Conservation (phyloP, 75 land plant species). For the Cupressus sempervirens region DNA sequence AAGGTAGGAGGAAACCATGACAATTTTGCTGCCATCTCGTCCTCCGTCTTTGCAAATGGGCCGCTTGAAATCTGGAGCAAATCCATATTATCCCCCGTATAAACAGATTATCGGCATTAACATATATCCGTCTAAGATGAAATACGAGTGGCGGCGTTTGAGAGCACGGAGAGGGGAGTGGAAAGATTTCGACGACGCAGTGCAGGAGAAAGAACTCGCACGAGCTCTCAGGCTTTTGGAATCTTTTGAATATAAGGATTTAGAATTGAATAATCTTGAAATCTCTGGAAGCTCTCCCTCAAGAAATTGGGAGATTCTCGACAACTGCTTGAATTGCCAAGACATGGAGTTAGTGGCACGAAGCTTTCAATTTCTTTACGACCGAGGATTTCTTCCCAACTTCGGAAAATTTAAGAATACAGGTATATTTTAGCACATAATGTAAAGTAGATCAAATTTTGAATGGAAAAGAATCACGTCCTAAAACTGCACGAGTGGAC, state of each 20-base stretch:
- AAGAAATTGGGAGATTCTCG: slow-evolving; percentile 74
- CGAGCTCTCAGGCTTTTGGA: slow-evolving; percentile 64
- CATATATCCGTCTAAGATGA: background rate
- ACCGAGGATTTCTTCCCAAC: slow-evolving; percentile 58
- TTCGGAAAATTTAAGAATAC: slow-evolving; percentile 74
- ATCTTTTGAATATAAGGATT: background rate
- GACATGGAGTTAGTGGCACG: slow-evolving; percentile 76
- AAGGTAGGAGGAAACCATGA: too few relatives aligned
- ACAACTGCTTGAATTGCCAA: slow-evolving; percentile 73
- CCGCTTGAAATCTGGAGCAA: too few relatives aligned
- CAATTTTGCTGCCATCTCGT: too few relatives aligned
- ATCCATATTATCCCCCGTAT: too few relatives aligned
- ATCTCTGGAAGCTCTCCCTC: slow-evolving; percentile 3
- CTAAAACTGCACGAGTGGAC: background rate
- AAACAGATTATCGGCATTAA: background rate
- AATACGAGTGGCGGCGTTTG: background rate
- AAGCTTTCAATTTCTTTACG: slow-evolving; percentile 61
- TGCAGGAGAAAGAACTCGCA: slow-evolving; percentile 68
- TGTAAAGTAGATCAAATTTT: background rate
- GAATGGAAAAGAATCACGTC: background rate
- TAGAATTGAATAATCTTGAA: background rate
- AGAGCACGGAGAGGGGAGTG: slow-evolving; percentile 30
- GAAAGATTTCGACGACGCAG: slow-evolving; percentile 79
- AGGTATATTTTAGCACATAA: slow-evolving; percentile 31
- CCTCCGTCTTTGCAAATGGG: too few relatives aligned